Evolutionary conservation across 768 basidiomycete species (phyloP).

Genomic region (Mycena haematopus): DNA sequence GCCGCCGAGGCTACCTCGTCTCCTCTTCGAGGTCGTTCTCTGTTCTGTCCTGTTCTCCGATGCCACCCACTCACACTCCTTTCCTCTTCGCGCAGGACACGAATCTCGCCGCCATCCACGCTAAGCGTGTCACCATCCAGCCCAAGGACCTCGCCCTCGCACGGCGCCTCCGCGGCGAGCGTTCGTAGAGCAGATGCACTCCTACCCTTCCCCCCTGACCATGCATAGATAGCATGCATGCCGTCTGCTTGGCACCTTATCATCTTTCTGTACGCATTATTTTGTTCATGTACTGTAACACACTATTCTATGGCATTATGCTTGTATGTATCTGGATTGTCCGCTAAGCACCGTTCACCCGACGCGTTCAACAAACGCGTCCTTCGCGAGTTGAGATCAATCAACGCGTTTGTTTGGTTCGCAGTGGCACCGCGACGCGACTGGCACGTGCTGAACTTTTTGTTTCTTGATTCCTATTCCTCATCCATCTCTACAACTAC

Average conservation of each 20-base stretch:
- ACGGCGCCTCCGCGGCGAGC: slow-evolving; percentile 73
- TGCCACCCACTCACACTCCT: background rate
- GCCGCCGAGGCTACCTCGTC: slow-evolving; percentile 83
- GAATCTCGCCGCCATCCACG: slow-evolving; percentile 83
- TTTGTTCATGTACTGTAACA: slow-evolving; percentile 6
- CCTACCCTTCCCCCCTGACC: background rate
- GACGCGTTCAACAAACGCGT: background rate
- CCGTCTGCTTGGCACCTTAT: background rate
- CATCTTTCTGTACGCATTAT: slow-evolving; percentile 4
- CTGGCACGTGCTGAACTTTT: background rate
- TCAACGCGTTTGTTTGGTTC: slow-evolving; percentile 1
- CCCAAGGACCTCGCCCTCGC: slow-evolving; percentile 83
- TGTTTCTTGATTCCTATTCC: background rate
- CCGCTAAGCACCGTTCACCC: background rate
- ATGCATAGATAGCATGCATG: too few relatives aligned
- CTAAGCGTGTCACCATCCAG: slow-evolving; percentile 88
- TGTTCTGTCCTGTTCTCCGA: slow-evolving; percentile 38
- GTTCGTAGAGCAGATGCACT: slow-evolving; percentile 15
- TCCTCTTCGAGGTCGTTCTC: slow-evolving; percentile 65
- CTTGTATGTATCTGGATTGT: background rate
- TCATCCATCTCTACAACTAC: too few relatives aligned
- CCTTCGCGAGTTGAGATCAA: background rate
- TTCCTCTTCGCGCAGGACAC: slow-evolving; percentile 39
- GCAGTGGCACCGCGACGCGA: background rate
- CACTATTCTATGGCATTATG: background rate